Conservation (phyloP, 305 asterid species). For the Fraxinus dipetala region DNA sequence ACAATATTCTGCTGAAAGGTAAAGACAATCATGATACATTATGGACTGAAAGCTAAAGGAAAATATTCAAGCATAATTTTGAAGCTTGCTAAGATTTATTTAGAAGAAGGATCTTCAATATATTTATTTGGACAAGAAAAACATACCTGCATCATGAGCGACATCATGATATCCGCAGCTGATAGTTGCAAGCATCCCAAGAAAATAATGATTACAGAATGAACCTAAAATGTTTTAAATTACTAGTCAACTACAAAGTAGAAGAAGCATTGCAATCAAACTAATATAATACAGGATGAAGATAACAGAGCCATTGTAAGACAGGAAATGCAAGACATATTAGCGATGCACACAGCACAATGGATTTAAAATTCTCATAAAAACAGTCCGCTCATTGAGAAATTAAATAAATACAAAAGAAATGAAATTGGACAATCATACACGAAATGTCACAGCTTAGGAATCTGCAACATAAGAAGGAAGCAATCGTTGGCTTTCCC, state of each 20-base stretch:
- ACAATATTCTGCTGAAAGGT: not conserved
- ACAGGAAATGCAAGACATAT: not conserved
- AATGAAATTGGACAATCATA: slow-evolving; percentile 11
- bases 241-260: not conserved
- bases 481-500: not conserved
- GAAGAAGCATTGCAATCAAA: not conserved
- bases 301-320: not conserved
- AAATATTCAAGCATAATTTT: not conserved
- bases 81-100: not conserved
- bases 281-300: not conserved
- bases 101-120: not conserved
- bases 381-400: not conserved
- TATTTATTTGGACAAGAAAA: not conserved
- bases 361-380: not conserved
- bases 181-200: slow-evolving; percentile 71
- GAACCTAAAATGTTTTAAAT: slow-evolving; percentile 43
- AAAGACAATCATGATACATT: not conserved
- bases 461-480: slow-evolving; percentile 7
- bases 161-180: slow-evolving; percentile 69
- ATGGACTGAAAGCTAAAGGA: not conserved
- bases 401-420: not conserved
- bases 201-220: slow-evolving; percentile 89
- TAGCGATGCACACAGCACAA: not conserved
- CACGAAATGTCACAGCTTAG: slow-evolving; percentile 7
- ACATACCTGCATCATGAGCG: slow-evolving; percentile 74